Base-by-base conservation (phyloP, 1,284 basidiomycete species). In the Irpex lacteus region DNA sequence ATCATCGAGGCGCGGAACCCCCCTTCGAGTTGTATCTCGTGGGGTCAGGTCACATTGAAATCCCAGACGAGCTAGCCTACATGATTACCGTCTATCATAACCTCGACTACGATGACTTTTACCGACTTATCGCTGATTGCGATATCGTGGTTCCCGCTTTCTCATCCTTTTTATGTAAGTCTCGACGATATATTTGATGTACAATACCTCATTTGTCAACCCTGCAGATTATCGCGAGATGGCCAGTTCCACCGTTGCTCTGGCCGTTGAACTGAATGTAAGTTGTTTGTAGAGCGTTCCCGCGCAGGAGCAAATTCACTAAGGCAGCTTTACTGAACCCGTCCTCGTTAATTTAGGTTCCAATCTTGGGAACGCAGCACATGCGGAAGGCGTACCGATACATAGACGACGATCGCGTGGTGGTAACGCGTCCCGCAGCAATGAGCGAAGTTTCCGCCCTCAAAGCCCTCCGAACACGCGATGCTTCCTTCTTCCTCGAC, bases 91-190 rank as follows among this genome's bases (percentile, higher is more conserved):
- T 77, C n/a, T 71, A 74, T 37, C 69, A 67, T 11, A 71, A 72
- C 47, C 67, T 79, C 32, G 69, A 70, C 26, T 78, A 79, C 61
- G 59, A 65, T 62, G 74, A 75, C 3, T 79, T 76, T 63, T 79
- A 78, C 63, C 63, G 68, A 32, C 63, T 78, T 37, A 75, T 80
- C 69, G 71, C 71, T n/a, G 47, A 68, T 9, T 74, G 77, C 71
- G 77, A 80, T 61, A 70, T 80, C 34, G 76, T 77, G 40, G 64
- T 80, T 2, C 77, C 78, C 4, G 77, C 78, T 4, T 78, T 79
- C 55, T 71, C 70, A 3, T 70, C 72, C 26, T 69, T 69, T 49
- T 66, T 67, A 38, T 70, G 68, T 70, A 19, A 55, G 68, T 66
- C 7, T 38, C 5, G 6, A 11, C 2, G 15, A 7, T 8, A 34